Base-by-base conservation (phyloP, 352 stramenopile genomes). In the Vaucheria bursata region DNA sequence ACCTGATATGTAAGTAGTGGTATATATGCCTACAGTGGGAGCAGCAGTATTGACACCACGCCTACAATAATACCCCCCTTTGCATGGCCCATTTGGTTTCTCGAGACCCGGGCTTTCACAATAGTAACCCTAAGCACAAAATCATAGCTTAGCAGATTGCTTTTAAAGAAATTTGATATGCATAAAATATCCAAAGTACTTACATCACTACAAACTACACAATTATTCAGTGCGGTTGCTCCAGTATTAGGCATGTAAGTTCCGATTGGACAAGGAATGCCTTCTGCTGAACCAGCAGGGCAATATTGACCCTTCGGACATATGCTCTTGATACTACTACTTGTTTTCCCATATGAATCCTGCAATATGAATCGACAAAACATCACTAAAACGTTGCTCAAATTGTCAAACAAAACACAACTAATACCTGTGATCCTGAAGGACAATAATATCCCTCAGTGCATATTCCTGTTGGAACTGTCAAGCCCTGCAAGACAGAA, bases 91-190 rank as follows among this genome's bases (percentile, higher is more conserved):
- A 31, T 71, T 82, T 39, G 82, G 82, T 1, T 25, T 36, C 0
- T 53, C 29, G 0, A 86, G 64, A 6, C 73, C 80, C 45, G 38
- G 64, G 3, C 64, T 80, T 34, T 79, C 80, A 52, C 82, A 86
- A 71, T 86, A 86, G n/a, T 85, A 90, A 90, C 0, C 92, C 92
- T n/a, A 90, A 88, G 6, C n/a, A n/a, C n/a, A n/a, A n/a, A n/a
- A n/a, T n/a, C n/a, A n/a, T n/a, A n/a, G n/a, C n/a, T n/a, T n/a
- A n/a, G n/a, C n/a, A n/a, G n/a, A n/a, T n/a, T n/a, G n/a, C n/a
- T n/a, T n/a, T n/a, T n/a, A n/a, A n/a, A n/a, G n/a, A n/a, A n/a
- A n/a, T n/a, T n/a, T n/a, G n/a, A n/a, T n/a, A n/a, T n/a, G n/a
- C n/a, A n/a, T n/a, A n/a, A n/a, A n/a, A n/a, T n/a, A n/a, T n/a